Evolutionary conservation across 768 basidiomycete species (phyloP).

Genomic region (Rhizopogon salebrosus): DNA sequence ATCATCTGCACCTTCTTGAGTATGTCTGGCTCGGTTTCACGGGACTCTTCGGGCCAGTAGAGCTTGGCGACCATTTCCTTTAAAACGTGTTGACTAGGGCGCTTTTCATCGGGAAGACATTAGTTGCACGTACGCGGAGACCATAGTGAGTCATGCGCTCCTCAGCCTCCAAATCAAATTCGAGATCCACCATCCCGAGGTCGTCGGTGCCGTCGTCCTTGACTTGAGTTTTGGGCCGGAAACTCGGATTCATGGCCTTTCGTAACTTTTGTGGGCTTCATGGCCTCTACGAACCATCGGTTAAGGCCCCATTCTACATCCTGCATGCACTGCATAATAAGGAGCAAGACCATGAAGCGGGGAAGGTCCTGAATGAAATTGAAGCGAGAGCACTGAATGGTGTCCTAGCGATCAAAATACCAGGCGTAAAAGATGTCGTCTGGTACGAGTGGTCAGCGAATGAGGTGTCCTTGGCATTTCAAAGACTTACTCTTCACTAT

Average conservation of each 20-base stretch:
- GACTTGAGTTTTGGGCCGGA: not conserved
- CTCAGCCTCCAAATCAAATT: not conserved
- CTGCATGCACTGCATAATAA: conserved; percentile 8
- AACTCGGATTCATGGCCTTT: no score
- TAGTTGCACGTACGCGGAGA: conserved; percentile 5
- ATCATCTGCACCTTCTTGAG: not conserved
- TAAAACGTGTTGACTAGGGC: not conserved
- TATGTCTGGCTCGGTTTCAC: not conserved
- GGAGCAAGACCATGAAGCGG: conserved; percentile 6
- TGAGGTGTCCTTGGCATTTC: no score
- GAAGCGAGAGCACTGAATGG: conserved; percentile 6
- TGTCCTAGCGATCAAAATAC: not conserved
- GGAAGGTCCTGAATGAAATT: conserved; percentile 14
- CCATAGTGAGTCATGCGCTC: conserved; percentile 1
- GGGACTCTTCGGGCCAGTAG: not conserved
- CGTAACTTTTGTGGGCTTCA: no score
- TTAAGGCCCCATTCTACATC: conserved; percentile 9
- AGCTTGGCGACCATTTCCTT: not conserved
- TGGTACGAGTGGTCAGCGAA: not conserved
- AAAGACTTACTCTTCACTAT: no score
- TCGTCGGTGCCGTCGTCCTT: not conserved
- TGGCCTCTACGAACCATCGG: not conserved
- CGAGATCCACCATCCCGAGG: not conserved
- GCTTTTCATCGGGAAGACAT: conserved; percentile 3
- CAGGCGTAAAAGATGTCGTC: conserved; percentile 3